phyloP scores from a whole-genome alignment of 1,284 basidiomycete species.

The Neonothopanus nambi region DNA sequence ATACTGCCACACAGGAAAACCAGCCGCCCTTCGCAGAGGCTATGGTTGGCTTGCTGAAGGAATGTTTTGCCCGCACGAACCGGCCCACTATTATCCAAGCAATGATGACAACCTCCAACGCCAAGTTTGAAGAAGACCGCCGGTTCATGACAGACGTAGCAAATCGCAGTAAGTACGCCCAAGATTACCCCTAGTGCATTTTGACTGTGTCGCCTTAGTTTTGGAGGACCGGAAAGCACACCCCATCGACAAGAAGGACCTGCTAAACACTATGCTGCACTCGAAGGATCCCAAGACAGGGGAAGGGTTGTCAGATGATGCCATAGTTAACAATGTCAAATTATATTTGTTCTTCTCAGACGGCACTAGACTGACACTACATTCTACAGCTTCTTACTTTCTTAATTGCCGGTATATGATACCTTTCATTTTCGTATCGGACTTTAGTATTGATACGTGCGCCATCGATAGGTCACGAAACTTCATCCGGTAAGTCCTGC shows the following conservation, averaged over 20 bases:
- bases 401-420: conserved; percentile 42
- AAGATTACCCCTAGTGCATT: not conserved
- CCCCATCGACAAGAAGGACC: conserved; percentile 42
- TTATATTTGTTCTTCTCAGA: not conserved
- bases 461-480: conserved; percentile 41
- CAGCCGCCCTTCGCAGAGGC: conserved; percentile 44
- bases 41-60: conserved; percentile 44
- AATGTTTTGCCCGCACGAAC: conserved; percentile 36
- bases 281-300: conserved; percentile 50
- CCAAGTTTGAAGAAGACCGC: conserved; percentile 42
- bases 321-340: conserved; percentile 46
- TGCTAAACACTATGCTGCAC: conserved; percentile 47
- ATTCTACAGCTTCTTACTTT: conserved; percentile 47
- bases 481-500: conserved; percentile 38
- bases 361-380: not conserved
- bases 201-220: conserved; percentile 26
- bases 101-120: conserved; percentile 35
- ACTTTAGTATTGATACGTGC: not conserved
- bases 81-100: conserved; percentile 38
- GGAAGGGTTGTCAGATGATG: conserved; percentile 42
- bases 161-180: conserved; percentile 33
- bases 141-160: conserved; percentile 41
- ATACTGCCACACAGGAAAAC: conserved; percentile 23
- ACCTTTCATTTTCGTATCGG: not conserved
- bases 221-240: conserved; percentile 38